These are phyloP conservation scores for Prototheca cutis DNA, from an alignment of 163 green algal genomes.

Conservation along the genomic window DNA sequence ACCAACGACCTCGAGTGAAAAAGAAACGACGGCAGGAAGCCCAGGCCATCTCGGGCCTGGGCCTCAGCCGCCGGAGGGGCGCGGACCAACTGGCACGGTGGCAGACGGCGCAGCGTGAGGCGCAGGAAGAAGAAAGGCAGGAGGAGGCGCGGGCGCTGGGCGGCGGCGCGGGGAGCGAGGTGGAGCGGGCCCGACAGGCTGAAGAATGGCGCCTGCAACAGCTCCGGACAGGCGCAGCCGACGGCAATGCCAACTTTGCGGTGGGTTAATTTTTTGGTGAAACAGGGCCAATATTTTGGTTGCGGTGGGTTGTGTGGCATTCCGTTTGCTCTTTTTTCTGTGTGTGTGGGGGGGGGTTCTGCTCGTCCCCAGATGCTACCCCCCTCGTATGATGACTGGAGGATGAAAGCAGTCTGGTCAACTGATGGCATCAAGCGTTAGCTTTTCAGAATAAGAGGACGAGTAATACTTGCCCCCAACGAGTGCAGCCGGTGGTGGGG, in stretches of 20 bases:
- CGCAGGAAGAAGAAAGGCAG: too few relatives aligned
- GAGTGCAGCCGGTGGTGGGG: constrained; percentile 20
- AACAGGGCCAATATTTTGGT: too few relatives aligned
- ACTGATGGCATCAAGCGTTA: too few relatives aligned
- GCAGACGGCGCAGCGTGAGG: constrained; percentile 1
- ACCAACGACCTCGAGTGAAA: too few relatives aligned
- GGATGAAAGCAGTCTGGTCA: too few relatives aligned
- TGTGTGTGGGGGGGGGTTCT: not conserved
- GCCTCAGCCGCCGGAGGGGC: too few relatives aligned
- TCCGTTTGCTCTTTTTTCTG: not conserved
- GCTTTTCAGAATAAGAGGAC: too few relatives aligned
- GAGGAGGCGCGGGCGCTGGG: constrained; percentile 44
- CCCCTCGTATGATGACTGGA: too few relatives aligned
- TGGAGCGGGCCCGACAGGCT: constrained; percentile 18
- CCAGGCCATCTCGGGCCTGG: too few relatives aligned
- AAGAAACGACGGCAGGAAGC: too few relatives aligned
- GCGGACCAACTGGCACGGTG: not conserved
- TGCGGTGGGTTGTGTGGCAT: constrained; percentile 17
- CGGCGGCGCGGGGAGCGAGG: constrained; percentile 17
- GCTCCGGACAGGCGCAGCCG: constrained; percentile 25
- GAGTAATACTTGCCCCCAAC: not conserved
- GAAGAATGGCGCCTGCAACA: constrained; percentile 42
- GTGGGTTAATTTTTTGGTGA: too few relatives aligned
- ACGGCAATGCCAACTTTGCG: constrained; percentile 62
- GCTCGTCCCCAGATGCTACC: too few relatives aligned